Percentiles rank a stretch among this genome's conserved stretches.
Evolutionary conservation across 2,329 filamentous ascomycete genomes (phyloP).

Genomic region (Epicoccum nigrum): DNA sequence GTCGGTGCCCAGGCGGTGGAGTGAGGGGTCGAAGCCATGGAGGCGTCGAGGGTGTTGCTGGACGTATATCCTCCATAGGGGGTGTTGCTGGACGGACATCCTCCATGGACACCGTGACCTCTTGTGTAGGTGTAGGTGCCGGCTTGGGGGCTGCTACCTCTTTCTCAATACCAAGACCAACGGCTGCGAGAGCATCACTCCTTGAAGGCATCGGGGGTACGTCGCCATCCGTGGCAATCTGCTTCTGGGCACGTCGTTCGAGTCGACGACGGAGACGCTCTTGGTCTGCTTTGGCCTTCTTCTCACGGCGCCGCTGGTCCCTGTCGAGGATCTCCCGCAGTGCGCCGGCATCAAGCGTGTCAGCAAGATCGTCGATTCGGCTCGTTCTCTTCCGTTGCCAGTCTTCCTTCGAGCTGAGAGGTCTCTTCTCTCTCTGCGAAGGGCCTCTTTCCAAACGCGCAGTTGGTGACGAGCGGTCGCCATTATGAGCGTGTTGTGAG

Average conservation of each 20-base stretch:
- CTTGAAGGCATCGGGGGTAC: constrained; percentile 62
- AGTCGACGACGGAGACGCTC: constrained; percentile 70
- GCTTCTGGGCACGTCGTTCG: constrained; percentile 68
- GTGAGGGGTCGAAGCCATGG: constrained; percentile 47
- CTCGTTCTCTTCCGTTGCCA: constrained; percentile 64
- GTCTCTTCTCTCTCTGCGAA: constrained; percentile 59
- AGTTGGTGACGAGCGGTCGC: constrained; percentile 40
- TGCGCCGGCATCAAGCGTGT: constrained; percentile 83
- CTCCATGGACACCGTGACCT: constrained; percentile 59
- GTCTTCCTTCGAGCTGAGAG: constrained; percentile 52
- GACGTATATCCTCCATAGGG: constrained; percentile 57
- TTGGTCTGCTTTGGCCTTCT: constrained; percentile 71
- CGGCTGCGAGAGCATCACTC: constrained; percentile 48
- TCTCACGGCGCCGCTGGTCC: constrained; percentile 79
- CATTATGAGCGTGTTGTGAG: constrained; percentile 61
- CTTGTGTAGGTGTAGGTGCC: constrained; percentile 48
- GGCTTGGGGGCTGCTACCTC: constrained; percentile 59
- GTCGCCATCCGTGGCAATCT: constrained; percentile 63
- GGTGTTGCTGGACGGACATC: constrained; percentile 52
- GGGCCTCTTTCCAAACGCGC: constrained; percentile 57
- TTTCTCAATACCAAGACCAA: constrained; percentile 64
- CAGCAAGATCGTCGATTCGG: constrained; percentile 72
- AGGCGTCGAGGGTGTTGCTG: constrained; percentile 46
- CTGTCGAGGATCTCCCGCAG: constrained; percentile 89
- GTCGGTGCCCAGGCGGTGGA: constrained; percentile 31